Conservation (phyloP, 805 yeast genomes). For the Candida suzukii region DNA sequence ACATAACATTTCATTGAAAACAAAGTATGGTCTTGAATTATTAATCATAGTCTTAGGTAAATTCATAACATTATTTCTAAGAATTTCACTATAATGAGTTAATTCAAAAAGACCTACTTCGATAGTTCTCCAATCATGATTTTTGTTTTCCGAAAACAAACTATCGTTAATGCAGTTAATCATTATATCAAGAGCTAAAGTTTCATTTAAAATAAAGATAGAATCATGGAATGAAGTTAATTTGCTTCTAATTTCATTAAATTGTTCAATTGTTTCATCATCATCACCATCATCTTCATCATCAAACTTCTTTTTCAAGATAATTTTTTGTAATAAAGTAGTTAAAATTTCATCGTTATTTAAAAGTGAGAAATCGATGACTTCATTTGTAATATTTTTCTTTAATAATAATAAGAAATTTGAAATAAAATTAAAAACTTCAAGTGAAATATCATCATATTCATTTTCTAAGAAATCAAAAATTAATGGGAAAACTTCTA, state of each 20-base stretch:
- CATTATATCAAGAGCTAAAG: constrained; percentile 27
- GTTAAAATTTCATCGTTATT: constrained; percentile 45
- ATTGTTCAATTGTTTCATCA: constrained; percentile 70
- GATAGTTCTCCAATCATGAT: constrained; percentile 67
- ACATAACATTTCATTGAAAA: constrained; percentile 56
- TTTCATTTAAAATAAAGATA: constrained; percentile 41
- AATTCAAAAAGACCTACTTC: constrained; percentile 87
- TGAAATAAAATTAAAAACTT: constrained; percentile 74
- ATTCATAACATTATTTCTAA: constrained; percentile 71
- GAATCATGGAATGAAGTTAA: constrained; percentile 81
- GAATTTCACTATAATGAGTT: constrained; percentile 68
- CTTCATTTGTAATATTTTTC: constrained; percentile 36
- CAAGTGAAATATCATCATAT: constrained; percentile 82
- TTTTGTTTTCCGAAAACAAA: constrained; percentile 14
- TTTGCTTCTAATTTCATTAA: constrained; percentile 68
- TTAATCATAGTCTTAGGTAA: constrained; percentile 59
- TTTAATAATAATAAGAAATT: constrained; percentile 66
- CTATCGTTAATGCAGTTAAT: constrained; percentile 42
- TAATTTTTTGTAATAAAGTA: constrained; percentile 58
- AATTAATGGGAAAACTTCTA: constrained; percentile 64
- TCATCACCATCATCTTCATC: constrained; percentile 51
- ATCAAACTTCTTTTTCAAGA: constrained; percentile 75
- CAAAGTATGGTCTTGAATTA: constrained; percentile 56
- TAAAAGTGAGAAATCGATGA: constrained; percentile 21
- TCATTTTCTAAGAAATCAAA: constrained; percentile 70